phyloP scores from a whole-genome alignment of 2,329 filamentous ascomycete genomes.

The Ceratocystis diversiconidia region DNA sequence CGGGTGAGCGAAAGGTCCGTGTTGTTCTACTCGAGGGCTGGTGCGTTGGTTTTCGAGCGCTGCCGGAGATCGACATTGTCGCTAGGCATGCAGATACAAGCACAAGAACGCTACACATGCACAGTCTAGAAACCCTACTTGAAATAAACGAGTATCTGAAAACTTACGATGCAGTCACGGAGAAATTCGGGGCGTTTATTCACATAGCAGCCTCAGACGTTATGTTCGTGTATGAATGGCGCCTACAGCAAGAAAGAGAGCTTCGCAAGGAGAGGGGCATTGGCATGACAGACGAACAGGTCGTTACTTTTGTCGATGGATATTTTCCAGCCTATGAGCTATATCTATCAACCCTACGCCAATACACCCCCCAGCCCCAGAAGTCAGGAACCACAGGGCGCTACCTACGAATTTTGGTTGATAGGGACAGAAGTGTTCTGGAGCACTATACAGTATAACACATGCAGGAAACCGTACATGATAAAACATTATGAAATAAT shows the following conservation, averaged over 20 bases:
- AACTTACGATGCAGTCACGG: conserved; percentile 36
- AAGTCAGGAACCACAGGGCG: conserved; percentile 30
- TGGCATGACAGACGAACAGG: conserved; percentile 73
- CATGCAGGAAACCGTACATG: not conserved
- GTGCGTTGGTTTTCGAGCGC: conserved; percentile 69
- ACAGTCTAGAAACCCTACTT: conserved; percentile 36
- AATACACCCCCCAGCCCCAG: not conserved
- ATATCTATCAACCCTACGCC: conserved; percentile 24
- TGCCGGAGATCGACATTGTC: conserved; percentile 38
- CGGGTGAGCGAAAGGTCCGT: conserved; percentile 35
- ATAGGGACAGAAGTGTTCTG: conserved; percentile 44
- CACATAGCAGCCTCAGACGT: conserved; percentile 56
- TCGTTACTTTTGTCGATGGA: conserved; percentile 55
- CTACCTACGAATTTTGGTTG: conserved; percentile 49
- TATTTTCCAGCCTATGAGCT: conserved; percentile 63
- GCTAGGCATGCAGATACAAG: conserved; percentile 35
- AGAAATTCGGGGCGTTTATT: conserved; percentile 39
- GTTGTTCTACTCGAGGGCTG: conserved; percentile 80
- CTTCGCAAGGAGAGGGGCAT: conserved; percentile 51
- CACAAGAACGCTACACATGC: conserved; percentile 35
- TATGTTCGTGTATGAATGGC: conserved; percentile 71
- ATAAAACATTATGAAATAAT: not conserved
- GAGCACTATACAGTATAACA: not conserved
- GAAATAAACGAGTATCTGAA: conserved; percentile 36
- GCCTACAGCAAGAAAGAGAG: conserved; percentile 62